Evolutionary conservation across 2,329 filamentous ascomycete species (phyloP), one percentile per base, ranked within the genome.

Genomic region (Colletotrichum australisinense): DNA sequence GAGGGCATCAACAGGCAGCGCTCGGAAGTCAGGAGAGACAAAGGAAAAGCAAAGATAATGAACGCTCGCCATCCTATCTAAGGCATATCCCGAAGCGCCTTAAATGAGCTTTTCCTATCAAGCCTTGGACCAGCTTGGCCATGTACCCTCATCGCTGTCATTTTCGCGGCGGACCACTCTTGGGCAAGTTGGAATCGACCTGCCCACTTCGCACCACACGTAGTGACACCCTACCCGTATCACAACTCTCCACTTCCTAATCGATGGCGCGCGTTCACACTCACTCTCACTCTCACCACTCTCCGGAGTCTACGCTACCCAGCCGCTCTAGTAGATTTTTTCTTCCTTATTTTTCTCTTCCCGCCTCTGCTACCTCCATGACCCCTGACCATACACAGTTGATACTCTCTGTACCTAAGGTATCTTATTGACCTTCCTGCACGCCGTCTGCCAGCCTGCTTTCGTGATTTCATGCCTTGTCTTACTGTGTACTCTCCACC

Each of bases 371-470:
- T 46, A 58, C 65, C 58, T 57, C 64, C 53, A 42, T 65, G 67
- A 71, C 65, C 67, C 71, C 24, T 56, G 62, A 38, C 8, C 42
- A 4, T 49, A 22, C 19, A 49, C 19, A n/a, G 19, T n/a, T 49
- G 19, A n/a, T 49, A 22, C 42, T 49, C 42, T 49, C 42, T n/a
- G 19, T 22, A n/a, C 42, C 42, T 22, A 6, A 42, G 38, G 38
- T 19, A 42, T 42, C 60, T 38, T 38, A 42, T 42, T 38, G 28
- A 60, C 60, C 32, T 55, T 56, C 66, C 67, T 70, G 71, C 62
- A 74, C 65, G 74, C 74, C 74, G 75, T 76, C 30, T 67, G 52
- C 55, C 71, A 71, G 63, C 73, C 74, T 67, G 68, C 75, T 75
- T 75, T 69, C 74, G 73, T 75, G 73, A 69, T 70, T 63, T 56